Evolutionary conservation across 2,329 filamentous ascomycete genomes (phyloP).

Genomic region (Lachnum nothofagi): DNA sequence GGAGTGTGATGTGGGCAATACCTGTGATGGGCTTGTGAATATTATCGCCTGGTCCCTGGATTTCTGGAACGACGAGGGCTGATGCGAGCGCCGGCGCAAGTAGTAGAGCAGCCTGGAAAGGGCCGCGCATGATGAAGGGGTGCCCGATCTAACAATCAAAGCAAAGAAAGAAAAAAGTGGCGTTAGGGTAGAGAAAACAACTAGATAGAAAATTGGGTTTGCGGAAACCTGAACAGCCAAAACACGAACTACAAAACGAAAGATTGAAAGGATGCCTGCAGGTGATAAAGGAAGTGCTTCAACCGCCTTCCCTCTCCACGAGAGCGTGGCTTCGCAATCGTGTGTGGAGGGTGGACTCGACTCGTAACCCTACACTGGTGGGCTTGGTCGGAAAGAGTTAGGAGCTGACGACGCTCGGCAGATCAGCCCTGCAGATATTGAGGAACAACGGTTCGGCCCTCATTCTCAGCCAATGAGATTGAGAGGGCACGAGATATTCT

Average conservation of each 20-base stretch:
- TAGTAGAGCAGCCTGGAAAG: constrained; percentile 29
- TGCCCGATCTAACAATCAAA: not conserved
- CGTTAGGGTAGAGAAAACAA: not conserved
- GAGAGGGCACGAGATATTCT: too few species aligned
- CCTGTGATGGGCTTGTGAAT: not conserved
- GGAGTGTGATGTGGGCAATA: not conserved
- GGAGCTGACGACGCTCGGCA: not conserved
- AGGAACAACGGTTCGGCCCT: not conserved
- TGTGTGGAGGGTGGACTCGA: too few species aligned
- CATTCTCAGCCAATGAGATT: not conserved
- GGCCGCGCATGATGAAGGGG: constrained; percentile 28
- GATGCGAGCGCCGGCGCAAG: constrained; percentile 27
- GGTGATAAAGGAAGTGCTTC: not conserved
- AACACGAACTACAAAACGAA: not conserved
- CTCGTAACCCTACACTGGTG: constrained; percentile 1
- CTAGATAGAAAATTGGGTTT: not conserved
- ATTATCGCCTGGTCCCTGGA: constrained; percentile 5
- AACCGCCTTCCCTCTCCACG: too few species aligned
- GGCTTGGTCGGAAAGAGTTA: not conserved
- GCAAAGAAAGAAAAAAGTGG: not conserved
- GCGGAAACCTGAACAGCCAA: constrained; percentile 3
- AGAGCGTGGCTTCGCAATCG: not conserved
- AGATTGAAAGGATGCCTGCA: not conserved
- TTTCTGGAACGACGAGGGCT: constrained; percentile 16
- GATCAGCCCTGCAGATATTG: too few species aligned